phyloP scores from a whole-genome alignment of 345 rosid species.

The Camelina neglecta region DNA sequence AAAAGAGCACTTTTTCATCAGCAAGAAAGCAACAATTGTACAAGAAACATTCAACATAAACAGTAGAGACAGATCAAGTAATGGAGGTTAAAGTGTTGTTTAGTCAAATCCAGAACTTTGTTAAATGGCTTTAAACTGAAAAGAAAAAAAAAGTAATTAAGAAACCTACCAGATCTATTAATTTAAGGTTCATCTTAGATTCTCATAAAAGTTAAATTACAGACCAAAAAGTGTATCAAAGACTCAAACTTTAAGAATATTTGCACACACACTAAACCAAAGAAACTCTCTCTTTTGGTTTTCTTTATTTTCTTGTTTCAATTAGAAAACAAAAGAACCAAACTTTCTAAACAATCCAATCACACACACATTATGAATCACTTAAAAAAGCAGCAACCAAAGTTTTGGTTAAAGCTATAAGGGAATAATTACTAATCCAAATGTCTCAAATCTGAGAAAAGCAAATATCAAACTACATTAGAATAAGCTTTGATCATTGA shows the following conservation, averaged over 20 bases:
- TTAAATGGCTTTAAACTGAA: constrained; percentile 38
- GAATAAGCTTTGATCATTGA: constrained; percentile 2
- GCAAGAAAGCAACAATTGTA: constrained; percentile 12
- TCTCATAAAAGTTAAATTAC: constrained; percentile 38
- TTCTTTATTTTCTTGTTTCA: constrained; percentile 22
- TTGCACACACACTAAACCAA: constrained; percentile 11
- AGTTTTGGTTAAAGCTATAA: neutral
- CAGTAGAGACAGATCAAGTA: constrained; percentile 17
- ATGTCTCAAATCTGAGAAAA: constrained; percentile 14
- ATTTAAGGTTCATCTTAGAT: constrained; percentile 39
- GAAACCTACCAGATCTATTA: constrained; percentile 38
- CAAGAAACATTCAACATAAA: constrained; percentile 19
- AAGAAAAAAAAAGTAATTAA: constrained; percentile 29
- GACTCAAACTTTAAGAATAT: constrained; percentile 24
- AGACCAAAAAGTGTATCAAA: constrained; percentile 40
- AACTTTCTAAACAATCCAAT: constrained; percentile 28
- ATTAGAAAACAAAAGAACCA: constrained; percentile 30
- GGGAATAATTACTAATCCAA: neutral
- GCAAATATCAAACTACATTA: neutral
- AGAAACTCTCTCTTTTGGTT: constrained; percentile 10
- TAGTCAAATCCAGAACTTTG: constrained; percentile 32
- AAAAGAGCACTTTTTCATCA: constrained; percentile 20
- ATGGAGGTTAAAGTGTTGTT: constrained; percentile 9
- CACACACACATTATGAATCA: constrained; percentile 10
- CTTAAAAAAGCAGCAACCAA: neutral